A percentile compares a stretch with the other conserved stretches of the same genome.
Evolutionary conservation across 2,329 filamentous ascomycete genomes (phyloP).

Genomic region (Phaeosphaeria sp.): DNA sequence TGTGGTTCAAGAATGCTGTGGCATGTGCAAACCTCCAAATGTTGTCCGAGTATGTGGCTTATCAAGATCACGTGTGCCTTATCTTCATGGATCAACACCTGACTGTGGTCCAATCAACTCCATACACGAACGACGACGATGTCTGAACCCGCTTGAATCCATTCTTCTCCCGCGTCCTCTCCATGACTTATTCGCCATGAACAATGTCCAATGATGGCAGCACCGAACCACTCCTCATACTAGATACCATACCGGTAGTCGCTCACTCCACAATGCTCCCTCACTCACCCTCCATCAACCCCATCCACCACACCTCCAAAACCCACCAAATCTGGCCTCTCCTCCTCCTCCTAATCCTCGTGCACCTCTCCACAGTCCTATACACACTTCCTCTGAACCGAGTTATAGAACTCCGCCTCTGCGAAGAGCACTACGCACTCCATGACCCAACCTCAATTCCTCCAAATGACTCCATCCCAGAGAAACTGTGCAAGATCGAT

Average conservation of each 20-base stretch:
- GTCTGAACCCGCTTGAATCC: neutral
- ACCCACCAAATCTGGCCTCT: constrained; percentile 34
- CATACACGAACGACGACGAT: neutral
- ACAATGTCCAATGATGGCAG: constrained; percentile 6
- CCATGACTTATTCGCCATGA: neutral
- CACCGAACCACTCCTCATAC: constrained; percentile 12
- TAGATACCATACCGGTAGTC: neutral
- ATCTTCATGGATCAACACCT: constrained; percentile 1
- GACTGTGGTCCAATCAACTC: neutral
- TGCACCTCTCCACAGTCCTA: constrained; percentile 41
- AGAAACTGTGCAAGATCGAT: constrained; percentile 63
- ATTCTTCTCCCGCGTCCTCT: too few species aligned
- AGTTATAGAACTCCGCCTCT: constrained; percentile 49
- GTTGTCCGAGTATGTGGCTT: too few species aligned
- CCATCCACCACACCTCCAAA: neutral
- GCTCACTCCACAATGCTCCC: constrained; percentile 1
- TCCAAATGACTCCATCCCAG: constrained; percentile 53
- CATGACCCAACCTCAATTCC: constrained; percentile 49
- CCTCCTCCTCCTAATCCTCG: constrained; percentile 39
- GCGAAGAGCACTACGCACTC: constrained; percentile 57
- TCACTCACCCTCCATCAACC: constrained; percentile 6
- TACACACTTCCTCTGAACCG: constrained; percentile 49
- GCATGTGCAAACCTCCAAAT: neutral
- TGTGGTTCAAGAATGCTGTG: neutral
- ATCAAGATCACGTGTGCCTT: constrained; percentile 7